A percentile compares a stretch with the other conserved stretches of the same genome.
phyloP scores from a whole-genome alignment of 1,284 basidiomycete species.

The Ceratobasidium sp. region DNA sequence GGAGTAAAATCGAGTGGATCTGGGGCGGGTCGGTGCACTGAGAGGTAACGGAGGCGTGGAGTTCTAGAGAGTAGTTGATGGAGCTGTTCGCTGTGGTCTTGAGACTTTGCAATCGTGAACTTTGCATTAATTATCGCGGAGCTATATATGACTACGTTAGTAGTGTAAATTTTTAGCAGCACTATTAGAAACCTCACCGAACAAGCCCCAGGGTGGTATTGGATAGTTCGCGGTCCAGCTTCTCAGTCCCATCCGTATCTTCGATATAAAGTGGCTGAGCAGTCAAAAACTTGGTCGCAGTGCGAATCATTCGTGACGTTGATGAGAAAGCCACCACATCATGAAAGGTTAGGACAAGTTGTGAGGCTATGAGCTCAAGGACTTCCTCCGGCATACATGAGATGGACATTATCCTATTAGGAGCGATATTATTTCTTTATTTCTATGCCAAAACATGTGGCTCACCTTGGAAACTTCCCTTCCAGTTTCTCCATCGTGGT shows the following conservation, averaged over 20 bases:
- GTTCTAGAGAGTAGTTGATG: constrained; percentile 1
- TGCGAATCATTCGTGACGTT: constrained; percentile 27
- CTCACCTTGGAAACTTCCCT: too few relatives aligned
- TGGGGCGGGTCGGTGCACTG: constrained; percentile 18
- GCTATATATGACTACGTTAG: neutral
- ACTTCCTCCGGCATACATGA: constrained; percentile 30
- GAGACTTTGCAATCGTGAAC: constrained; percentile 12
- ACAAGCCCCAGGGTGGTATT: constrained; percentile 1
- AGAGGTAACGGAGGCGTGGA: constrained; percentile 35
- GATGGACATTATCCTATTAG: constrained; percentile 3
- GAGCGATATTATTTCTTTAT: neutral
- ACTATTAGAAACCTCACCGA: neutral
- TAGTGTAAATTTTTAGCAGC: neutral
- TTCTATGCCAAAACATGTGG: too few relatives aligned
- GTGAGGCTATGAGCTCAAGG: constrained; percentile 35
- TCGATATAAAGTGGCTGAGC: constrained; percentile 6
- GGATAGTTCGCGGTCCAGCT: neutral
- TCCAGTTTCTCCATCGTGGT: too few relatives aligned
- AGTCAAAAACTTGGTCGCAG: constrained; percentile 4
- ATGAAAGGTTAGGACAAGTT: constrained; percentile 19
- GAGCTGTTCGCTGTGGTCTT: constrained; percentile 25
- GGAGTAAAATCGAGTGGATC: constrained; percentile 9
- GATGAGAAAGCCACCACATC: constrained; percentile 33
- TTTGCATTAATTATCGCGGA: constrained; percentile 11
- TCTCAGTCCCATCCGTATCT: neutral